Evolutionary conservation across 1,284 basidiomycete species (phyloP).

Genomic region (Xanthoconium separans): DNA sequence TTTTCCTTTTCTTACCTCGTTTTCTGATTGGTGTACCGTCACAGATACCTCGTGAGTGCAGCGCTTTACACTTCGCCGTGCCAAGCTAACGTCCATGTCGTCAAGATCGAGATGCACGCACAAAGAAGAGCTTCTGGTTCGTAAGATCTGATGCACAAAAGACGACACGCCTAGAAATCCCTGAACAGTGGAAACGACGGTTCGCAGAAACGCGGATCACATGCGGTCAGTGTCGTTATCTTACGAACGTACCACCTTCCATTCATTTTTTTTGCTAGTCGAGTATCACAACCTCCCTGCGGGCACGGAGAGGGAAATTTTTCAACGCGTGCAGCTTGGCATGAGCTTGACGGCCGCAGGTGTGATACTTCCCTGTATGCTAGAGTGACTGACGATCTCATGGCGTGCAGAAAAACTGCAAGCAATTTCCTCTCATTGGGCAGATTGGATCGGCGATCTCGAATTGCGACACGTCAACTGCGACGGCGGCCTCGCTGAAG

Average conservation of each 20-base stretch:
- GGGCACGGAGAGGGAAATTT: slow-evolving; percentile 65
- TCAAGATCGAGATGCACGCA: slow-evolving; percentile 47
- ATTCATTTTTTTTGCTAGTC: slow-evolving; percentile 39
- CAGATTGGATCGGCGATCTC: slow-evolving; percentile 54
- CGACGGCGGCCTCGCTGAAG: slow-evolving; percentile 50
- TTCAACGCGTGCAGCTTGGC: slow-evolving; percentile 76
- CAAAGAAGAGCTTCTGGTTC: slow-evolving; percentile 61
- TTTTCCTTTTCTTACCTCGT: neutral
- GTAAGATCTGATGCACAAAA: slow-evolving; percentile 45
- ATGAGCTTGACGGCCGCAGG: slow-evolving; percentile 68
- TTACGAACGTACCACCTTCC: neutral
- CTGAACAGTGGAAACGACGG: slow-evolving; percentile 44
- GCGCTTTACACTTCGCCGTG: neutral
- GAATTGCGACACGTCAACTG: slow-evolving; percentile 49
- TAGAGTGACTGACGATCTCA: neutral
- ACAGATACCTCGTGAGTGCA: slow-evolving; percentile 51
- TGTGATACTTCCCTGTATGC: slow-evolving; percentile 21
- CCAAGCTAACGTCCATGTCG: slow-evolving; percentile 1
- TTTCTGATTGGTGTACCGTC: slow-evolving; percentile 4
- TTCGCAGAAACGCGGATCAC: slow-evolving; percentile 59
- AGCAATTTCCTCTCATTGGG: slow-evolving; percentile 63
- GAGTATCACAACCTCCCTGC: slow-evolving; percentile 53
- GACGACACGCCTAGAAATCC: slow-evolving; percentile 45
- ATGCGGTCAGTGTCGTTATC: slow-evolving; percentile 48
- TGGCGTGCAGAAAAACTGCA: slow-evolving; percentile 60